Base-by-base conservation (phyloP, 2,329 filamentous ascomycete genomes). In the Talaromyces sp. region DNA sequence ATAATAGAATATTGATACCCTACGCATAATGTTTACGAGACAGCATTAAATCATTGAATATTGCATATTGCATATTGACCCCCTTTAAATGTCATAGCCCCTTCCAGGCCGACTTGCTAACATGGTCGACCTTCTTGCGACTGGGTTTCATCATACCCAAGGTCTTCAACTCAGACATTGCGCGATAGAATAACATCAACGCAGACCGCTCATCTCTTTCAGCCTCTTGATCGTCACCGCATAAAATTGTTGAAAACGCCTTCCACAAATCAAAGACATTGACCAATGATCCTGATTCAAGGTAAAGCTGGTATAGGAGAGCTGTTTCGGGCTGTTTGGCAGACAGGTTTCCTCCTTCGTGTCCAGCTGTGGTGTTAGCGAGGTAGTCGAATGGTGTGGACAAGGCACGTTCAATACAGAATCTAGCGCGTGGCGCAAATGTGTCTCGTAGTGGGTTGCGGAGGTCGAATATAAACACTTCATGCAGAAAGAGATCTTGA, bases 121-220 rank as follows among this genome's bases (percentile, higher is more conserved):
- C 82, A 78, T 98, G 94, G 75, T 98, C 95, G 27, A 89, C 87
- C 83, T 96, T 97, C 83, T 93, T 97, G 79, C 90, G 91, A 73
- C 90, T 98, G 67, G 86, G 85, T 81, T 95, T 97, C 67, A 98
- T 85, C 78, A 97, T 90, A 8, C 95, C 95, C 72, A 99, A 83
- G 62, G 89, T 86, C 76, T 89, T 90, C 75, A 99, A 78, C 77
- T 99, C 95, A 0, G 94, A 92, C 68, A 98, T 77, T 5, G 87
- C 91, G 67, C 88, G 86, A 77, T 97, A 97, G 78, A 98, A 99
- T 66, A 91, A 80, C 49, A 92, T 87, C 78, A 92, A 83, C 41
- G 75, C 70, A 62, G 75, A 70, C 13, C 73, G 72, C 58, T 78
- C 73, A 63, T 78, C 72, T 27, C 19, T 72, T 69, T 9, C 67